Evolutionary conservation across 352 stramenopile species (phyloP), one percentile per base, ranked within the genome.

Genomic region (Globisporangium paroecandrum): DNA sequence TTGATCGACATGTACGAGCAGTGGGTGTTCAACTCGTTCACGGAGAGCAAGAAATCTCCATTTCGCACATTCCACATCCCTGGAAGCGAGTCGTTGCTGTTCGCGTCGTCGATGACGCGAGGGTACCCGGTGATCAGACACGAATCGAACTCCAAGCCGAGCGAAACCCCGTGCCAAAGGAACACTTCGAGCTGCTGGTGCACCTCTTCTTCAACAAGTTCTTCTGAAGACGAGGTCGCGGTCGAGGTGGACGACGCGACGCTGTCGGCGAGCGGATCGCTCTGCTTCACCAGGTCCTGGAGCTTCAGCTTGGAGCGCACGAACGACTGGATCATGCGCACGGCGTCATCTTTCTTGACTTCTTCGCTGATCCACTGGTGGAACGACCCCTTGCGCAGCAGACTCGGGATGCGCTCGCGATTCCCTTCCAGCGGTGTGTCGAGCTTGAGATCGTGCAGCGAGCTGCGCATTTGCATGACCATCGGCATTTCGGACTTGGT

Each of bases 61-160:
- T 81, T 70, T 36, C 78, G 77, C 47, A 90, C 61, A 58, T 82
- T 85, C 79, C 79, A 89, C 78, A 91, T 87, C 60, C 83, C 83
- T 13, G 83, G 81, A 20, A 91, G 74, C 38, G 78, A 75, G 51
- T 83, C 74, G 69, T 89, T 89, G 62, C 81, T 79, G n/a, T 83
- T 76, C 29, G 76, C 63, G 65, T 77, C 68, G 65, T 77, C 65
- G 63, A 81, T 67, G 32, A 91, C 78, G 62, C 79, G 83, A 18
- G 81, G 83, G 49, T 78, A 86, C 0, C 75, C 81, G 15, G 83
- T 84, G 58, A 79, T 77, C 13, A 77, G 62, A 58, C 81, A 89
- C 59, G 72, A 66, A 36, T 55, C 70, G 38, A 91, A 87, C 55
- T 77, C 64, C 24, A 89, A 53, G 18, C 83, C 83, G 12, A 89